Evolutionary conservation across 176 grass and related monocot species (phyloP), one percentile per base, ranked within the genome.

Genomic region (Bromus sterilis): DNA sequence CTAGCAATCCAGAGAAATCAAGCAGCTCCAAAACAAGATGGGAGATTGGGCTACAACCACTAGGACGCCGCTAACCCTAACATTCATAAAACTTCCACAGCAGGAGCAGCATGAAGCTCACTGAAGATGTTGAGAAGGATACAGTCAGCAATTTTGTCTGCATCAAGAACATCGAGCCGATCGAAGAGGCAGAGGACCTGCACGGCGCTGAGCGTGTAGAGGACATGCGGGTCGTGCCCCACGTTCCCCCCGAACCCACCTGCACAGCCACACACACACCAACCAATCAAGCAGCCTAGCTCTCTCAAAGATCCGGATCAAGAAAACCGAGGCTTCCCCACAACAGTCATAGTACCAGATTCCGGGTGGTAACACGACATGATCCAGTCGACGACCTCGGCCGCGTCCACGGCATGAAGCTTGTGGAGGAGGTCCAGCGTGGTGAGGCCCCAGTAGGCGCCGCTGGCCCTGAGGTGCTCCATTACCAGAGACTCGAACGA

Each of bases 381-480:
- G 66, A 94, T 84, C 95, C 95, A 98, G 35, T 87, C 73, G 32
- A 98, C 26, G 84, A 98, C 88, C 86, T 93, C 90, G 1, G 87
- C 58, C 12, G 81, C 31, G 51, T 94, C 84, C n/a, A 98, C 90
- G 25, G 92, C 86, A 42, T 65, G 71, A 59, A 94, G 79, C 74
- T 86, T 93, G 81, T 93, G 88, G 76, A 98, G 92, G 66, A 98
- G 84, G 66, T 91, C 92, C 10, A 98, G 92, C 59, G 95, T 87
- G 74, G 92, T 93, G 66, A 98, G 87, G 23, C 95, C 95, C 95
- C 95, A 98, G 82, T 94, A 98, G 12, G 92, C 95, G 62, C 95
- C 95, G 81, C 87, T 94, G 39, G 89, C 46, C 37, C 95, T 85
- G 36, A 98, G 61, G 86, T 98, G 95, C 86, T 98, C 95, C 88